A percentile compares a stretch with the other conserved stretches of the same genome.
Evolutionary conservation across 2,329 filamentous ascomycete species (phyloP).

Genomic region (Cytospora mali): DNA sequence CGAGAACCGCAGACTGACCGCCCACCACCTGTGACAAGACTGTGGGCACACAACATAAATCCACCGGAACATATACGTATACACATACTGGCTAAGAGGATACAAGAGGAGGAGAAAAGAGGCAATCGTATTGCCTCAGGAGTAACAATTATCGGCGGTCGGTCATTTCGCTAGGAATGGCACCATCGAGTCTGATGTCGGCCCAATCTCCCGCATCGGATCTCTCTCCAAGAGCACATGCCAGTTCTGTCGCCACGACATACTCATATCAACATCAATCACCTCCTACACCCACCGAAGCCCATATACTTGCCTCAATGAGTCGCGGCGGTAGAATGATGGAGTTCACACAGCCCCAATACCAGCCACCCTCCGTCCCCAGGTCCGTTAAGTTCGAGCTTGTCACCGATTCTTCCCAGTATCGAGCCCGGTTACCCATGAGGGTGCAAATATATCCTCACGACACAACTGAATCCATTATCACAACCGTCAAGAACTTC

Average conservation of each 20-base stretch:
- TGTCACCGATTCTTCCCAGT: constrained; percentile 69
- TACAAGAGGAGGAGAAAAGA: constrained; percentile 22
- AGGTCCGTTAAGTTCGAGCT: constrained; percentile 83
- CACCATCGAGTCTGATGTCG: constrained; percentile 30
- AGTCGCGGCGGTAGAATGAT: constrained; percentile 24
- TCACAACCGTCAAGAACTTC: constrained; percentile 98
- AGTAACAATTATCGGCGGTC: constrained; percentile 24
- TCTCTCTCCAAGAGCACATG: constrained; percentile 28
- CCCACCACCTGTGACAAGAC: constrained; percentile 22
- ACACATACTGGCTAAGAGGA: background rate
- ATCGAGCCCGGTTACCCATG: constrained; percentile 77
- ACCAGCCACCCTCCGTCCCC: constrained; percentile 52
- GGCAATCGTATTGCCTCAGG: constrained; percentile 10
- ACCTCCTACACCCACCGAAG: constrained; percentile 27
- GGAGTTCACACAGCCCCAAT: constrained; percentile 33
- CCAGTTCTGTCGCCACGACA: constrained; percentile 22
- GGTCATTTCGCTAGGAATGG: constrained; percentile 29
- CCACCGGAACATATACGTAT: constrained; percentile 11
- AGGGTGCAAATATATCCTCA: constrained; percentile 90
- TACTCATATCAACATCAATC: constrained; percentile 23
- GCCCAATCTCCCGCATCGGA: constrained; percentile 29
- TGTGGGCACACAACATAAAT: constrained; percentile 13
- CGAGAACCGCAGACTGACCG: constrained; percentile 27
- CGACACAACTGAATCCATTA: constrained; percentile 96
- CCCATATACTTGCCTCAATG: constrained; percentile 29